A percentile compares a stretch with the other conserved stretches of the same genome.
Conservation (phyloP, 257 asterid species). For the Solanum chmielewskii region DNA sequence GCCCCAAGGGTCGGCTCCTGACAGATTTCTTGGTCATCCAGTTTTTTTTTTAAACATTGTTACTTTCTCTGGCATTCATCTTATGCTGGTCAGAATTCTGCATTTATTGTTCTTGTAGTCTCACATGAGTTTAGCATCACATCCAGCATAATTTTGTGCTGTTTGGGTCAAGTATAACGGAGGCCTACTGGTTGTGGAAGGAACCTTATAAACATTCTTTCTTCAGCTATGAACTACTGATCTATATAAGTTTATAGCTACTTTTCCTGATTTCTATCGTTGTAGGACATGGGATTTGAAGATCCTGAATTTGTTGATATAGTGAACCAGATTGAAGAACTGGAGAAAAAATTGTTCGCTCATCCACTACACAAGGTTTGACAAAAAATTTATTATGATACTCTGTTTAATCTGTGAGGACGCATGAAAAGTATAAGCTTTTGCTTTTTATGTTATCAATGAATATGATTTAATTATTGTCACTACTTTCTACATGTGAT, state of each 20-base stretch:
- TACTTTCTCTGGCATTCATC: not conserved
- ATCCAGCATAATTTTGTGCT: not conserved
- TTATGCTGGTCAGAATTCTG: not conserved
- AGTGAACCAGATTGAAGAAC: constrained; percentile 64
- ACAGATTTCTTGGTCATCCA: not conserved
- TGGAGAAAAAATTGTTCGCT: constrained; percentile 64
- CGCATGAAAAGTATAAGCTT: not conserved
- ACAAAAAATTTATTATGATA: not conserved
- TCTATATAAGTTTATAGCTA: not conserved
- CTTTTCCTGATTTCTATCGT: not conserved
- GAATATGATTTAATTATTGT: not conserved
- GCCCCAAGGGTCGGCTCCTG: not conserved
- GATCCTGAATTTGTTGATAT: constrained; percentile 75
- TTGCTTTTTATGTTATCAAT: not conserved
- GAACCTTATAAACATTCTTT: not conserved
- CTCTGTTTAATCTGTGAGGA: not conserved
- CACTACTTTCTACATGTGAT: not conserved
- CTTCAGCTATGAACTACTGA: not conserved
- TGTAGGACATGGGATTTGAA: constrained; percentile 83
- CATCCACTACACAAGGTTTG: constrained; percentile 80
- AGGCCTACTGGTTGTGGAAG: not conserved
- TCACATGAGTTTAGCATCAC: not conserved
- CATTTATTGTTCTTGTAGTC: not conserved
- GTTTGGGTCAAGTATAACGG: not conserved
- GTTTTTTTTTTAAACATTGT: not conserved